Evolutionary conservation across 192 early-diverging fungal species (phyloP).

Genomic region (Oehlia diaphana): DNA sequence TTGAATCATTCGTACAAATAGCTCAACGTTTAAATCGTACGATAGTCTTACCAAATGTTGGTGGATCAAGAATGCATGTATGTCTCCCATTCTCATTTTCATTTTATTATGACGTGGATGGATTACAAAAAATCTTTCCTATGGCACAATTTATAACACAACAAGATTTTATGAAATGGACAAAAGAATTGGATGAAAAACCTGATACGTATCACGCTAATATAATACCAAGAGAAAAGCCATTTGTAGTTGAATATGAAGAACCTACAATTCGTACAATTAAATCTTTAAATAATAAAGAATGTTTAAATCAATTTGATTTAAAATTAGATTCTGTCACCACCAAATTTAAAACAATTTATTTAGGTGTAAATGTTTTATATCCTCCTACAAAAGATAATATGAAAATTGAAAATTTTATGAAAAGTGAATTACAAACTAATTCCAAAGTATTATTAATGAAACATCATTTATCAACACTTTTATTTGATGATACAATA

Average conservation of each 20-base stretch:
- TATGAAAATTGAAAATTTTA: not conserved
- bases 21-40: too few relatives aligned
- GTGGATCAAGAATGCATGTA: not conserved
- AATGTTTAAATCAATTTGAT: constrained; percentile 8
- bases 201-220: not conserved
- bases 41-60: not conserved
- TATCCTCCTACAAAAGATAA: not conserved
- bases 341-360: not conserved
- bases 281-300: not conserved
- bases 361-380: not conserved
- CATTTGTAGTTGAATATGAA: not conserved
- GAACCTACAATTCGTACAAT: not conserved
- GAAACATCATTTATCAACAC: too few relatives aligned
- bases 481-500: not conserved
- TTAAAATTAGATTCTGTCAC: not conserved
- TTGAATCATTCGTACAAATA: too few relatives aligned
- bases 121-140: not conserved
- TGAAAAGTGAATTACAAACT: not conserved
- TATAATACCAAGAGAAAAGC: not conserved
- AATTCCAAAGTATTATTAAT: too few relatives aligned
- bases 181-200: not conserved
- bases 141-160: not conserved
- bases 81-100: not conserved
- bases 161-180: constrained; percentile 7
- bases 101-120: constrained; percentile 8